These are phyloP conservation scores for Blastobotrys mokoenaii DNA, from an alignment of 805 yeast genomes.

Conservation along the genomic window DNA sequence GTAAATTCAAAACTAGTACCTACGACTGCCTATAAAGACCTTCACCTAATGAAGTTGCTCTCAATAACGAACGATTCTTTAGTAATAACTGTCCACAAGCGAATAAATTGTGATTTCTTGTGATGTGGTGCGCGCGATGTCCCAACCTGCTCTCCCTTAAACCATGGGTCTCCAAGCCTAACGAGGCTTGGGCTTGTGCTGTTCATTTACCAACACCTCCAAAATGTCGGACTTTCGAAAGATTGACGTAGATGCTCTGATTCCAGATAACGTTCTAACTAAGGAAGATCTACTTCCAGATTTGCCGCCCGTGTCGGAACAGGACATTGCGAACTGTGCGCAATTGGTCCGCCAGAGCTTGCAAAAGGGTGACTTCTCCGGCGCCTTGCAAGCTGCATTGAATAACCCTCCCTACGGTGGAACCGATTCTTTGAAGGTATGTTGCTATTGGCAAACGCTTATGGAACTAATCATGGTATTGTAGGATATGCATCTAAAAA, in stretches of 20 bases:
- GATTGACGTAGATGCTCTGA: slow-evolving; percentile 86
- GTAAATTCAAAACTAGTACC: too few species aligned
- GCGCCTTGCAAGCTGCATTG: slow-evolving; percentile 58
- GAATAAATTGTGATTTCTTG: too few species aligned
- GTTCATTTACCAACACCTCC: neutral
- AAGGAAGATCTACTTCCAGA: slow-evolving; percentile 57
- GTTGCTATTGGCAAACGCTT: slow-evolving; percentile 2
- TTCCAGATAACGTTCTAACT: slow-evolving; percentile 63
- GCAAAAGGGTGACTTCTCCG: slow-evolving; percentile 62
- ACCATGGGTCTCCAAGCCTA: too few species aligned
- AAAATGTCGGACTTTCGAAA: slow-evolving; percentile 41
- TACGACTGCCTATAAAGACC: too few species aligned
- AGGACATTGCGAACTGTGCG: slow-evolving; percentile 47
- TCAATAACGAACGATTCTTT: too few species aligned
- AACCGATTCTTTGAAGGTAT: slow-evolving; percentile 44
- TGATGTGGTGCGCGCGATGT: neutral
- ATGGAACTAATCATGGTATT: slow-evolving; percentile 2
- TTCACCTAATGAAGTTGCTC: too few species aligned
- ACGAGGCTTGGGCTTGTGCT: neutral
- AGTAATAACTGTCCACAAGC: too few species aligned
- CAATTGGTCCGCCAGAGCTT: slow-evolving; percentile 53
- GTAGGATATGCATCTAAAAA: slow-evolving; percentile 36
- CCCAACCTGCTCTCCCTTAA: neutral
- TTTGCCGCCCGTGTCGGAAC: slow-evolving; percentile 39
- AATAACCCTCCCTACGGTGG: slow-evolving; percentile 80